Base-by-base conservation (phyloP, 371 early-diverging fungal species). In the Mortierella sp. region DNA sequence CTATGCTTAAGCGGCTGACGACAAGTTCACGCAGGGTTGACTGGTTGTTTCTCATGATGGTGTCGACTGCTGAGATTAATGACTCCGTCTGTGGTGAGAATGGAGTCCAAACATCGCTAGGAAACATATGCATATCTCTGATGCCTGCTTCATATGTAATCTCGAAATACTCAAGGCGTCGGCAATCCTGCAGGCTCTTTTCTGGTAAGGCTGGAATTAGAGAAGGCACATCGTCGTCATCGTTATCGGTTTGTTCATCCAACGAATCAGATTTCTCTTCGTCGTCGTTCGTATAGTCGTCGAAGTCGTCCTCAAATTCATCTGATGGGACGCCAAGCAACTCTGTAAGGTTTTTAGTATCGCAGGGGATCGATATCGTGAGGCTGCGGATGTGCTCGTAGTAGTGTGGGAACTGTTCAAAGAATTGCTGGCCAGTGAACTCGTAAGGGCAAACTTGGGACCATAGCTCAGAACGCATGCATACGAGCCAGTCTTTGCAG, bases 391-490 rank as follows among this genome's bases (percentile, higher is more conserved):
- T 35, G 26, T 49, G 66, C 2, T 58, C 59, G 19, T 58, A 58
- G 31, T 66, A 35, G 9, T 9, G 32, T 29, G 66, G 35, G 22
- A 66, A 66, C 49, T 58, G 49, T 28, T 59, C 29, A 32, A 47
- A 17, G 34, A 55, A 56, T 1, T 3, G 19, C 19, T 12, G 28
- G 1, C 22, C 22, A 40, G 23, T 55, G 23, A 10, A 35, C 22
- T 40, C n/a, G n/a, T n/a, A n/a, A 5, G 34, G 32, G 17, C 2
- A 9, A 42, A 66, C 49, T 3, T 43, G 13, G 3, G 51, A 47
- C 66, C 66, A 66, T n/a, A 66, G 66, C 10, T 10, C 12, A 2
- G 59, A 22, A 2, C 66, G 66, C 19, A 66, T 10, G 43, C 66
- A 66, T 2, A 23, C 26, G 9, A 66, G 59, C 66, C 66, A 66